phyloP scores from a whole-genome alignment of 371 early-diverging fungal genomes.

The Rhizopus sp. region DNA sequence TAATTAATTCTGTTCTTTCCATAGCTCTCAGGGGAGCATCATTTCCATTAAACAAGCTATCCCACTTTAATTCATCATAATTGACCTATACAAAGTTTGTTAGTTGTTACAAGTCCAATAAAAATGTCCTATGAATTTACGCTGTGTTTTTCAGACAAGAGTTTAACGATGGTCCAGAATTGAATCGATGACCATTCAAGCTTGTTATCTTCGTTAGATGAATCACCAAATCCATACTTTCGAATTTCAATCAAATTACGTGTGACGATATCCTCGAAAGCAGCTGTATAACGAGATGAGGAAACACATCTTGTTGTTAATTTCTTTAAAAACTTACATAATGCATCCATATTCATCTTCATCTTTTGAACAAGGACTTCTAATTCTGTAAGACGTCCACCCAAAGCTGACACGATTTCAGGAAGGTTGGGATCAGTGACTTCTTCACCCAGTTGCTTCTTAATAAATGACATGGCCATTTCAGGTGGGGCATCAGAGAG shows the following conservation, averaged over 20 bases:
- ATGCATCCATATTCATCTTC: conserved; percentile 67
- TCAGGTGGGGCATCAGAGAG: conserved; percentile 74
- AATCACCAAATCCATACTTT: conserved; percentile 80
- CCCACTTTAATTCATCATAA: conserved; percentile 80
- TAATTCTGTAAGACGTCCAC: conserved; percentile 90
- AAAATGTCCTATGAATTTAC: conserved; percentile 36
- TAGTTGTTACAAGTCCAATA: neutral
- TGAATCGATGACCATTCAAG: conserved; percentile 73
- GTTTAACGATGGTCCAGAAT: conserved; percentile 76
- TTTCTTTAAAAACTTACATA: conserved; percentile 40
- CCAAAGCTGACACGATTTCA: conserved; percentile 67
- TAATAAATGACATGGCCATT: conserved; percentile 63
- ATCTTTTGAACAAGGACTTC: conserved; percentile 86
- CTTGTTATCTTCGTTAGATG: conserved; percentile 45
- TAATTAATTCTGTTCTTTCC: conserved; percentile 87
- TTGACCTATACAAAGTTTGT: conserved; percentile 41
- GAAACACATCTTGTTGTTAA: conserved; percentile 2
- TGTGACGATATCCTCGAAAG: conserved; percentile 78
- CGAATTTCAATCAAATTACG: conserved; percentile 83
- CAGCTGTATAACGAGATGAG: conserved; percentile 49
- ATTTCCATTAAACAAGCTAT: conserved; percentile 77
- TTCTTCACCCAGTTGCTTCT: conserved; percentile 55
- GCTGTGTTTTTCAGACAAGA: conserved; percentile 52
- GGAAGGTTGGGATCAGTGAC: conserved; percentile 52
- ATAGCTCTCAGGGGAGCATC: conserved; percentile 78